A percentile compares a stretch with the other conserved stretches of the same genome.
Evolutionary conservation across 2,329 filamentous ascomycete genomes (phyloP).

Genomic region (Proliferodiscus dingleyae): DNA sequence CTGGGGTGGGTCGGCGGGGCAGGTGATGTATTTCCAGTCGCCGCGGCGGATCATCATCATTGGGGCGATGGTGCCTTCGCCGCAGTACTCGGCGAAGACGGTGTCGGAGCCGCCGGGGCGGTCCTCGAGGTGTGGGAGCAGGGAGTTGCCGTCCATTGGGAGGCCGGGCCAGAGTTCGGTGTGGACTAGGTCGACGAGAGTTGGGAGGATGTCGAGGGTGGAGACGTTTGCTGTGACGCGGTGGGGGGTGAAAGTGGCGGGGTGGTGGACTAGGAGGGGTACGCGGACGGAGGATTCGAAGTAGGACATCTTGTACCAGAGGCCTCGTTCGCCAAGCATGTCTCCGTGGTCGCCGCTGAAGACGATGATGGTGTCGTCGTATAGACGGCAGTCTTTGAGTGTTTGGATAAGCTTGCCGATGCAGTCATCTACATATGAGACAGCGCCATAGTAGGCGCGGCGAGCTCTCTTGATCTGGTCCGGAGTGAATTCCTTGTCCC

Average conservation of each 20-base stretch:
- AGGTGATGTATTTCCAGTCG: slow-evolving; percentile 86
- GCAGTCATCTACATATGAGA: slow-evolving; percentile 91
- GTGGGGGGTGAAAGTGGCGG: slow-evolving; percentile 68
- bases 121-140: slow-evolving; percentile 72
- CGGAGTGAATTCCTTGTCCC: slow-evolving; percentile 75
- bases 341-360: slow-evolving; percentile 94
- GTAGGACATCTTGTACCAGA: slow-evolving; percentile 99
- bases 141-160: slow-evolving; percentile 80
- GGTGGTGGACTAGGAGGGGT: slow-evolving; percentile 79
- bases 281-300: slow-evolving; percentile 89
- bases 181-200: slow-evolving; percentile 77
- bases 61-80: slow-evolving; percentile 82
- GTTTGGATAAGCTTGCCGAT: slow-evolving; percentile 76
- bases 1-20: slow-evolving; percentile 76
- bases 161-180: slow-evolving; percentile 63
- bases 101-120: slow-evolving; percentile 67
- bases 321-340: slow-evolving; percentile 86
- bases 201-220: slow-evolving; percentile 85
- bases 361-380: slow-evolving; percentile 82
- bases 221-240: slow-evolving; percentile 80
- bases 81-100: slow-evolving; percentile 93
- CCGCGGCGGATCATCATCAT: slow-evolving; percentile 92
- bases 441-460: slow-evolving; percentile 86
- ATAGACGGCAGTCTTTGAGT: slow-evolving; percentile 72
- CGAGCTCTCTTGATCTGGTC: slow-evolving; percentile 83